Base-by-base conservation (phyloP, 2,329 filamentous ascomycete species). In the Exserohilum turcica region DNA sequence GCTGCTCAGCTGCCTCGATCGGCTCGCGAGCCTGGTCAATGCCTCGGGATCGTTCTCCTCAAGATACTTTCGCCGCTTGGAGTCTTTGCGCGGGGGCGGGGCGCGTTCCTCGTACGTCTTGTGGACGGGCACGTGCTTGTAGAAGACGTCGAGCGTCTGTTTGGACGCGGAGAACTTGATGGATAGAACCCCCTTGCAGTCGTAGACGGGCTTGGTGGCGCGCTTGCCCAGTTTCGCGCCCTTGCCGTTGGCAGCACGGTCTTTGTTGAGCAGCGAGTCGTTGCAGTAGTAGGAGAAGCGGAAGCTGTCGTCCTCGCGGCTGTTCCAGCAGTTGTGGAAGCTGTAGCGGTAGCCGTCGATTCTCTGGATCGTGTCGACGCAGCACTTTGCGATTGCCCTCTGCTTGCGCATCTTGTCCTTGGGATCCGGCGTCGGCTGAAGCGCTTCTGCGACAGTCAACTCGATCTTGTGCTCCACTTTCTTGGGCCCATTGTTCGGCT, bases 251-350 rank as follows among this genome's bases (percentile, higher is more conserved):
- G 77, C 78, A 38, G 77, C 77, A 40, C 78, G 72, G 60, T 80
- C 78, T 59, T 80, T 80, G 64, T 80, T 80, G 64, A 79, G 75
- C 64, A 80, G 70, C 60, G 76, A 78, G 67, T 80, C 78, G 61
- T 79, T 79, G 66, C 78, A 80, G 57, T 78, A 79, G 67, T 79
- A 80, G 27, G 76, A 78, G 67, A 78, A 80, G 56, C 78, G 73
- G 57, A 74, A 76, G 61, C 72, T 74, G 43, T 79, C 77, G 53
- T 79, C 76, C 53, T 78, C 77, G 32, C 78, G 66, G 57, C 76
- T 77, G 42, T 74, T 74, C 78, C 78, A 80, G 56, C 76, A 77
- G 54, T 80, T 79, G 68, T 79, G 78, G 70, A 80, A 80, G 71
- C 73, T 77, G 66, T 80, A 80, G 19, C 76, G 72, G 64, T 74